These are phyloP conservation scores for Picochlorum sp. DNA, from an alignment of 139 green algal genomes.

Conservation along the genomic window DNA sequence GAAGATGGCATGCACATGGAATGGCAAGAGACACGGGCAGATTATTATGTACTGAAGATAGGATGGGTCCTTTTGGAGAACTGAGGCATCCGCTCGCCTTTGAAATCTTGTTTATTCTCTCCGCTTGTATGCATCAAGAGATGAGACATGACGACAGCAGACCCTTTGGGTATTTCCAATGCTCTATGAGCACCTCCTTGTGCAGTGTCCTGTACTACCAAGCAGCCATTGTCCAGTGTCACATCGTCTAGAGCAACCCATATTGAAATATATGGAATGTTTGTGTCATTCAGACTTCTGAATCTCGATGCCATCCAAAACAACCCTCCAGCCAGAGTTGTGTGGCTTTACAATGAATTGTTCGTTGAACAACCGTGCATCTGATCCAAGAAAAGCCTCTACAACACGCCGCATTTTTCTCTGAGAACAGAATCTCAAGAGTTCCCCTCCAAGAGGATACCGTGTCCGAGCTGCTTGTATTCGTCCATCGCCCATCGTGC, in stretches of 20 bases:
- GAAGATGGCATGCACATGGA: neutral
- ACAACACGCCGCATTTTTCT: too few relatives aligned
- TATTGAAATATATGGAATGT: slow-evolving; percentile 2
- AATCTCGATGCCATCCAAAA: slow-evolving; percentile 32
- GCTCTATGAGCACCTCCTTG: neutral
- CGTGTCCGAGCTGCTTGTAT: too few relatives aligned
- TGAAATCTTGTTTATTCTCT: slow-evolving; percentile 17
- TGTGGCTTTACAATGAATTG: slow-evolving; percentile 38
- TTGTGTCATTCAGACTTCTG: slow-evolving; percentile 15
- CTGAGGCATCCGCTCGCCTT: slow-evolving; percentile 35
- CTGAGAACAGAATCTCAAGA: too few relatives aligned
- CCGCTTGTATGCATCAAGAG: slow-evolving; percentile 24
- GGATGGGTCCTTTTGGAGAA: slow-evolving; percentile 16
- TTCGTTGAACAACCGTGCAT: slow-evolving; percentile 4
- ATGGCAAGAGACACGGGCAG: slow-evolving; percentile 6
- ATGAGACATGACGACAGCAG: slow-evolving; percentile 21
- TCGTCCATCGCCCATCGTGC: too few relatives aligned
- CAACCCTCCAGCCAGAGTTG: neutral
- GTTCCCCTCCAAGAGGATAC: too few relatives aligned
- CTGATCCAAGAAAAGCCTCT: too few relatives aligned
- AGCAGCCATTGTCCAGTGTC: slow-evolving; percentile 16
- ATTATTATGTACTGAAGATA: neutral
- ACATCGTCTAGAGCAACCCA: slow-evolving; percentile 28
- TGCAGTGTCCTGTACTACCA: neutral
- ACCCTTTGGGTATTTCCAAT: slow-evolving; percentile 12